A percentile compares a stretch with the other conserved stretches of the same genome.
Evolutionary conservation across 805 yeast species (phyloP).

Genomic region (Lipomyces starkeyi): DNA sequence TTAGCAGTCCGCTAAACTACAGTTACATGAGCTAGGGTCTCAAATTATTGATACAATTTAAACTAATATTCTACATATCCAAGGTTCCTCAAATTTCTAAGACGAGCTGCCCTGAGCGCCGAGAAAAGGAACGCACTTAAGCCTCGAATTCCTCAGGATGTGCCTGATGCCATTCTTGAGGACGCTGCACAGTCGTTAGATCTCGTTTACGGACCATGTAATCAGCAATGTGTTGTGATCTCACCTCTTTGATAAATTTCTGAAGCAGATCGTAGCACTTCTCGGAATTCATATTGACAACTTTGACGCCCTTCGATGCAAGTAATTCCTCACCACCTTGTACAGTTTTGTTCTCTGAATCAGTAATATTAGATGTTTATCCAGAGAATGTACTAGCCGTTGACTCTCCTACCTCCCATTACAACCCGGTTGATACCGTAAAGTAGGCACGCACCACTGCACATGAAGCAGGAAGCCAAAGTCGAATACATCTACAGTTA

Average conservation of each 20-base stretch:
- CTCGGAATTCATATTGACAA: slow-evolving; percentile 45
- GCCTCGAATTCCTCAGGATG: slow-evolving; percentile 38
- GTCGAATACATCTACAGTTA: slow-evolving; percentile 75
- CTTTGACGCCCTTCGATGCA: slow-evolving; percentile 62
- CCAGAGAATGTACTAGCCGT: background rate
- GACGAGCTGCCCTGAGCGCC: background rate
- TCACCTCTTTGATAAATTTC: slow-evolving; percentile 68
- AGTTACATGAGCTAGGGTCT: background rate
- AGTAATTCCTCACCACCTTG: slow-evolving; percentile 83
- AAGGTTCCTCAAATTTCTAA: background rate
- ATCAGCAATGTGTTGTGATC: background rate
- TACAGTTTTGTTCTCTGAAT: slow-evolving; percentile 75
- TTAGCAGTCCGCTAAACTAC: background rate
- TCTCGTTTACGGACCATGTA: background rate
- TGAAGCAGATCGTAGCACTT: slow-evolving; percentile 66
- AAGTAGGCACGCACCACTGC: slow-evolving; percentile 89
- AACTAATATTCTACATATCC: too few relatives aligned
- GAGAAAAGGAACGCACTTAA: background rate
- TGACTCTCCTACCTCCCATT: slow-evolving; percentile 56
- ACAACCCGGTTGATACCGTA: slow-evolving; percentile 89
- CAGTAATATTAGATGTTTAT: background rate
- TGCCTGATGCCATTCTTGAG: slow-evolving; percentile 38
- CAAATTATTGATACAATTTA: background rate
- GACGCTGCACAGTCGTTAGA: slow-evolving; percentile 18
- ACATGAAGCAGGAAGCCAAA: slow-evolving; percentile 92